Base-by-base conservation (phyloP, 2,329 filamentous ascomycete species). In the Parasarocladium wereldwijsianum region DNA sequence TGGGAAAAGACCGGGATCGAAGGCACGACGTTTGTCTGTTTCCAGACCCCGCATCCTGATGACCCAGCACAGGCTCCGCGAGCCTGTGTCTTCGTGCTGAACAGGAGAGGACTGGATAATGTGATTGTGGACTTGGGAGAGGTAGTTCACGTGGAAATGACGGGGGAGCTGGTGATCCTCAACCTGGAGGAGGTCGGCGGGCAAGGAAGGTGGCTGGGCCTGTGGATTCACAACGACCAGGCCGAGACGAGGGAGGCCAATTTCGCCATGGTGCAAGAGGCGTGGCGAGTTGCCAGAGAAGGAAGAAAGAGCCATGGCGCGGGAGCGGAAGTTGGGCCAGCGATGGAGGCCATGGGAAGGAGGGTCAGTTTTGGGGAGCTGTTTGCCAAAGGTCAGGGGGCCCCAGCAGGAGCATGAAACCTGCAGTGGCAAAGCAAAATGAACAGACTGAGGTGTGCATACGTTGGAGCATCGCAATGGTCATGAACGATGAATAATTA, bases 1-100 rank as follows among this genome's bases (percentile, higher is more conserved):
- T 96, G 90, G 90, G 80, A 90, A 48, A 93, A 92, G 60, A 70
- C 70, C 26, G 80, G 76, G 33, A 68, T 86, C 8, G 86, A 93
- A 54, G 90, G 90, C 22, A 81, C 83, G 9, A 61, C 96, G 39
- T 98, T 96, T 51, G 70, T 96, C 31, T 92, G 82, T 60, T 67
- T 79, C 38, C 64, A 70, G 46, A 51, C 55, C 40, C 63, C 55
- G 37, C 37, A 59, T 42, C 42, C 49, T 3, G 47, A 51, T 3
- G 52, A 50, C 17, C 36, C 40, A 26, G 42, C 23, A 13, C 45
- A 57, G 28, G 40, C 42, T 8, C 49, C 58, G 20, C 47, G 58
- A 11, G 58, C 60, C 14, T 72, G 72, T 54, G 67, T 82, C 11
- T 79, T 85, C 42, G 62, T 87, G 6, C 61, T 87, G 37, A 86